phyloP scores from a whole-genome alignment of 805 yeast genomes.

The Yarrowia divulgata region DNA sequence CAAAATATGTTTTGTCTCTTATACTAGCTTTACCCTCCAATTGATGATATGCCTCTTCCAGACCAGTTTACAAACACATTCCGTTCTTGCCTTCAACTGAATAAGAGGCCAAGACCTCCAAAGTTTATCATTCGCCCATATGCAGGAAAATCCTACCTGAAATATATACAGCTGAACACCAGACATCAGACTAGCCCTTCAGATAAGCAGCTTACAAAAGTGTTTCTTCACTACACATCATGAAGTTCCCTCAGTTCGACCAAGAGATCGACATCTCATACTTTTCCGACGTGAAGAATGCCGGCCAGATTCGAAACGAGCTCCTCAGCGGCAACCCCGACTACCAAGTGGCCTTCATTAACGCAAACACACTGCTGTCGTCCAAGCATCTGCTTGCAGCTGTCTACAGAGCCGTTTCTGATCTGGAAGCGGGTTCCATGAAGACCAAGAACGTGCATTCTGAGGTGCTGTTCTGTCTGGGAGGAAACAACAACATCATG shows the following conservation, averaged over 20 bases:
- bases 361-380: slow-evolving; percentile 64
- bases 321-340: slow-evolving; percentile 56
- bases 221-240: neutral
- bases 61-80: no score
- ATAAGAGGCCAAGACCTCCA: neutral
- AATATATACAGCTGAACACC: neutral
- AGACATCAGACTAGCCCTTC: neutral
- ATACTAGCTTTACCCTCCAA: no score
- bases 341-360: slow-evolving; percentile 70
- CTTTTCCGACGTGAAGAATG: slow-evolving; percentile 53
- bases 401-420: slow-evolving; percentile 65
- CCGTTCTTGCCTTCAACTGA: no score
- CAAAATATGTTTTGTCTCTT: neutral
- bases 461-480: slow-evolving; percentile 70
- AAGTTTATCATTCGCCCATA: slow-evolving; percentile 8
- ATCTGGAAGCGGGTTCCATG: slow-evolving; percentile 56
- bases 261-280: slow-evolving; percentile 22
- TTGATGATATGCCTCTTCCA: no score
- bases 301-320: slow-evolving; percentile 55
- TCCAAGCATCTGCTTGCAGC: slow-evolving; percentile 68
- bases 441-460: slow-evolving; percentile 74
- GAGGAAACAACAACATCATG: slow-evolving; percentile 62
- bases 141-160: slow-evolving; percentile 31
- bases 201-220: no score
- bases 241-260: slow-evolving; percentile 27